Conservation (phyloP, 2,329 filamentous ascomycete genomes). For the Neofusicoccum sp. region DNA sequence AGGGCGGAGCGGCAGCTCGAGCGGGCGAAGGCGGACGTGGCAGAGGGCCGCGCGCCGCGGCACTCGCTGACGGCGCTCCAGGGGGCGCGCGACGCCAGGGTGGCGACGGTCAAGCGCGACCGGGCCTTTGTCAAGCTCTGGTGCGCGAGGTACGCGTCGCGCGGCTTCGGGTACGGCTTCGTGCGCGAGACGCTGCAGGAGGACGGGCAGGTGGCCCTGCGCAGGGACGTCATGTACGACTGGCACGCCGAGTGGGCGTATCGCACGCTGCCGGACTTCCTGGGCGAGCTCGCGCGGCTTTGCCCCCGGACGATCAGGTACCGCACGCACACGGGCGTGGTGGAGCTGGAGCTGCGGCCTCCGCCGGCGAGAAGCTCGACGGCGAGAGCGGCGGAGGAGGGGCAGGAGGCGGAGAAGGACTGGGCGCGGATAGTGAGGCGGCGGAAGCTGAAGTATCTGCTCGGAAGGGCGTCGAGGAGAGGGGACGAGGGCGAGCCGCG, state of each 20-base stretch:
- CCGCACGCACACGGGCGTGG: slow-evolving; percentile 12
- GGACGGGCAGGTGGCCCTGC: background rate
- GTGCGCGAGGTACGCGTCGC: slow-evolving; percentile 1
- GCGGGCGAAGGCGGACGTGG: background rate
- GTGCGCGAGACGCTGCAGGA: background rate
- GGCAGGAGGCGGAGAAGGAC: background rate
- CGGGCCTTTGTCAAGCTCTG: background rate
- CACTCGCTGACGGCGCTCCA: background rate
- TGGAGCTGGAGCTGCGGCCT: background rate
- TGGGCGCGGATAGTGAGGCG: background rate
- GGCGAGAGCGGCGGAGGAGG: background rate
- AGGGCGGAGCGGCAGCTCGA: background rate
- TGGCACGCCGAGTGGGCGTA: background rate
- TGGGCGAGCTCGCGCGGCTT: slow-evolving; percentile 4
- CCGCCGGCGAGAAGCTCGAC: background rate
- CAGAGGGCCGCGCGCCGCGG: background rate
- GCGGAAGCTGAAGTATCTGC: background rate
- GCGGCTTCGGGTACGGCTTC: background rate
- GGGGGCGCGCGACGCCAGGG: background rate
- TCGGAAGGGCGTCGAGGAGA: background rate
- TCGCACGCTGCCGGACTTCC: background rate
- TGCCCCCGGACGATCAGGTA: background rate
- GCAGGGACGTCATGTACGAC: background rate
- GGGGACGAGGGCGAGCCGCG: too few relatives aligned
- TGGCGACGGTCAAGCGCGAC: background rate